Evolutionary conservation across 2,329 filamentous ascomycete species (phyloP).

Genomic region (Fusarium succisae): DNA sequence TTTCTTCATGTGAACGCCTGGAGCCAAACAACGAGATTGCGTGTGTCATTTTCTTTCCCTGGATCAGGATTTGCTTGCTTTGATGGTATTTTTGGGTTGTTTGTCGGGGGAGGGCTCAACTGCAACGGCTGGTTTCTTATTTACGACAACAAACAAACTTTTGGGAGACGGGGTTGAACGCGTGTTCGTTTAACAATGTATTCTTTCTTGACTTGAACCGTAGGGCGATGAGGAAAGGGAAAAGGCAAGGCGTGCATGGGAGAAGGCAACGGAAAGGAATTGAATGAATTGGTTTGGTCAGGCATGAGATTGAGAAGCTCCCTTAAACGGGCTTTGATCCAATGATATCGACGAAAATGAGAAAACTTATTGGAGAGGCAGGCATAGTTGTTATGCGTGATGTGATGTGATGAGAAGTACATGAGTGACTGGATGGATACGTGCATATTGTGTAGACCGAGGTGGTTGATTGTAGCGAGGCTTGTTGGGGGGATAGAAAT

Average conservation of each 20-base stretch:
- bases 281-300: slow-evolving; percentile 30
- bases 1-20: slow-evolving; percentile 23
- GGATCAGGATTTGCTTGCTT: slow-evolving; percentile 40
- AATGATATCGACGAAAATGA: slow-evolving; percentile 40
- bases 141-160: slow-evolving; percentile 24
- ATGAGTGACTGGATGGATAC: neutral
- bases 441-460: neutral
- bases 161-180: slow-evolving; percentile 37
- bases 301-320: slow-evolving; percentile 40
- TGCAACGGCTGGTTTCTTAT: slow-evolving; percentile 41
- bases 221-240: slow-evolving; percentile 26
- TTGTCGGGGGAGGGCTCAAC: slow-evolving; percentile 39
- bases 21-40: slow-evolving; percentile 36
- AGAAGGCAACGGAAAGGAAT: slow-evolving; percentile 30
- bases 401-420: neutral
- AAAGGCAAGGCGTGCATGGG: slow-evolving; percentile 30
- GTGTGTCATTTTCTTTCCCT: slow-evolving; percentile 39
- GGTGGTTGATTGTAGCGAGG: neutral
- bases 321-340: slow-evolving; percentile 36
- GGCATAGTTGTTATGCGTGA: neutral
- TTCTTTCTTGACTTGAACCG: slow-evolving; percentile 38
- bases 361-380: slow-evolving; percentile 34
- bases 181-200: slow-evolving; percentile 43
- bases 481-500: neutral
- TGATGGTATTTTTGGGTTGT: slow-evolving; percentile 40